These are phyloP conservation scores for Mimosa pudica DNA, from an alignment of 306 rosid genomes.

Conservation along the genomic window DNA sequence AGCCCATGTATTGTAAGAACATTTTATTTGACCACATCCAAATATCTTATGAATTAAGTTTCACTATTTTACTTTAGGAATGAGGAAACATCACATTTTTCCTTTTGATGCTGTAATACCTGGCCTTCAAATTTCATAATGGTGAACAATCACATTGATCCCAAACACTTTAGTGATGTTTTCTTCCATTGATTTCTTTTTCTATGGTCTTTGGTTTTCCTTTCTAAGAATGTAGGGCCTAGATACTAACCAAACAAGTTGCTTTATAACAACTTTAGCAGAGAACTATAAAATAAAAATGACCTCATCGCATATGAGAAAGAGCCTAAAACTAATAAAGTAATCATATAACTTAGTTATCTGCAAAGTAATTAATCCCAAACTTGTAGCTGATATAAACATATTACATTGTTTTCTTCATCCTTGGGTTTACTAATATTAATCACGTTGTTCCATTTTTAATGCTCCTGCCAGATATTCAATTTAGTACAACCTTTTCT, in stretches of 20 bases:
- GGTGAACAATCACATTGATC: not conserved
- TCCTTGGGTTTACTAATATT: not conserved
- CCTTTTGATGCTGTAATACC: not conserved
- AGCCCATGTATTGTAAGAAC: not conserved
- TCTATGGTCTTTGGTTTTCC: not conserved
- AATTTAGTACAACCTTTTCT: not conserved
- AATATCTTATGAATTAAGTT: not conserved
- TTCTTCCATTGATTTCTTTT: not conserved
- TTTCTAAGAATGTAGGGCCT: constrained; percentile 38
- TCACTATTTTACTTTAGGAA: not conserved
- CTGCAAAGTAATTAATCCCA: constrained; percentile 17
- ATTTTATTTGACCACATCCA: not conserved
- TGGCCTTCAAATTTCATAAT: not conserved
- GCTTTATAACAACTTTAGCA: constrained; percentile 37
- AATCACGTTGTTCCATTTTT: not conserved
- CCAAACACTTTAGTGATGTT: not conserved
- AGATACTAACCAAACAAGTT: constrained; percentile 7
- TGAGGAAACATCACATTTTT: not conserved
- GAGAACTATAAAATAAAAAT: constrained; percentile 23
- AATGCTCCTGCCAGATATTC: not conserved
- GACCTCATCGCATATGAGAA: not conserved
- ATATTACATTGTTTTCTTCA: constrained; percentile 25
- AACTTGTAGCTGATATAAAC: constrained; percentile 19
- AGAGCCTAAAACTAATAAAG: constrained; percentile 44
- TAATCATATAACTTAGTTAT: constrained; percentile 40